phyloP scores from a whole-genome alignment of 148 eudicot genomes.

The Cornus florida region DNA sequence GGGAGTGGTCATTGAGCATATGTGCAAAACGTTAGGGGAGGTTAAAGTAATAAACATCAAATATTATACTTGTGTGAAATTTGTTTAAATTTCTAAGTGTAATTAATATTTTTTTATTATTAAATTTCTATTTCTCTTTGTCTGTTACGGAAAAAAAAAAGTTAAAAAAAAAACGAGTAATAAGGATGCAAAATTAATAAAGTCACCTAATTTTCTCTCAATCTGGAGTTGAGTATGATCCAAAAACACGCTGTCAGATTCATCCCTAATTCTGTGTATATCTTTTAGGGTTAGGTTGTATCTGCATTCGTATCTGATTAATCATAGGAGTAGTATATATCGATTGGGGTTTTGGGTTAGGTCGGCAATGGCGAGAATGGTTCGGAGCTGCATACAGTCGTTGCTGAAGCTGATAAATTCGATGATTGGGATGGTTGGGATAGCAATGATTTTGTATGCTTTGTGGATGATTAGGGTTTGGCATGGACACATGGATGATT shows the following conservation, averaged over 20 bases:
- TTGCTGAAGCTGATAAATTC: slow-evolving; percentile 66
- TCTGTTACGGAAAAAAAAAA: no score
- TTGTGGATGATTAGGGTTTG: slow-evolving; percentile 75
- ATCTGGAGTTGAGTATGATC: not conserved
- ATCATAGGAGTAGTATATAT: not conserved
- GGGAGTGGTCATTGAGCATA: no score
- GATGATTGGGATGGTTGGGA: slow-evolving; percentile 57
- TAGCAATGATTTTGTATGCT: slow-evolving; percentile 61
- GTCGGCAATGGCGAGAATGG: slow-evolving; percentile 41
- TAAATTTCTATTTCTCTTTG: no score
- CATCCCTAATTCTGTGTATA: not conserved
- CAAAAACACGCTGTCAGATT: not conserved
- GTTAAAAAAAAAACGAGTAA: no score
- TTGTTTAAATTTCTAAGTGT: no score
- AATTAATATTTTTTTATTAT: no score
- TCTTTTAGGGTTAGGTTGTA: slow-evolving; percentile 4
- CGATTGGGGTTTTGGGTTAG: not conserved
- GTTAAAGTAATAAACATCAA: no score
- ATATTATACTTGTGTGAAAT: no score
- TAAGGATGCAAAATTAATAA: no score
- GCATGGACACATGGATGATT: slow-evolving; percentile 37
- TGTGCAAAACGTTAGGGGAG: no score
- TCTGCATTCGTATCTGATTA: not conserved
- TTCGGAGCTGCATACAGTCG: slow-evolving; percentile 62
- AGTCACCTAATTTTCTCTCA: not conserved